A percentile compares a stretch with the other conserved stretches of the same genome.
These are phyloP conservation scores for Jaltomata sinuosa DNA, from an alignment of 257 asterid genomes.

Conservation along the genomic window DNA sequence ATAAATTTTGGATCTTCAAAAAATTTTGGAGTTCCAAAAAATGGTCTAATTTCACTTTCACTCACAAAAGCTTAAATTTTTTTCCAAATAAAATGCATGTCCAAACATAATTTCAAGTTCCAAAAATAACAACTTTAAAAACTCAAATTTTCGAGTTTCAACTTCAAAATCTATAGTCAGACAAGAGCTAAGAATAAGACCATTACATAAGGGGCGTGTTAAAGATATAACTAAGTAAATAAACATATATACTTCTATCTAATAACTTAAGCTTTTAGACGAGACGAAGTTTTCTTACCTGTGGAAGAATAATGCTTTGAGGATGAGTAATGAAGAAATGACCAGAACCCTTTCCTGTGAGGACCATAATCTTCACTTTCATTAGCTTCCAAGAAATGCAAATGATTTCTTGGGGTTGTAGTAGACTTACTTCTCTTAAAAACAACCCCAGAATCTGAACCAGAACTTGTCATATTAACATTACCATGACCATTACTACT, in stretches of 20 bases:
- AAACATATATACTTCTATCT: not conserved
- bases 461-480: not conserved
- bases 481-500: slow-evolving; percentile 4
- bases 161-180: not conserved
- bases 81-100: not conserved
- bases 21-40: too few relatives aligned
- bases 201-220: not conserved
- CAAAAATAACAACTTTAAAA: too few relatives aligned
- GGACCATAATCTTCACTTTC: slow-evolving; percentile 33
- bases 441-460: slow-evolving; percentile 26
- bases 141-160: too few relatives aligned
- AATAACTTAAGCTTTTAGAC: not conserved
- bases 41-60: not conserved
- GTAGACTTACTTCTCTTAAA: slow-evolving; percentile 87
- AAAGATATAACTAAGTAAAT: not conserved
- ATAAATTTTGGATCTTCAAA: too few relatives aligned
- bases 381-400: slow-evolving; percentile 46
- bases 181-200: not conserved
- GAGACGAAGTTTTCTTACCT: not conserved
- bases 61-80: not conserved
- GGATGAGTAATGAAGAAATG: slow-evolving; percentile 57
- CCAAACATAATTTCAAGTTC: not conserved
- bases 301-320: slow-evolving; percentile 13
- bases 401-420: slow-evolving; percentile 47
- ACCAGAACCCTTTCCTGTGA: slow-evolving; percentile 68